Percentiles rank a stretch among this genome's conserved stretches.
Conservation (phyloP, 345 rosid species). For the Euphorbia pulcherrima region DNA sequence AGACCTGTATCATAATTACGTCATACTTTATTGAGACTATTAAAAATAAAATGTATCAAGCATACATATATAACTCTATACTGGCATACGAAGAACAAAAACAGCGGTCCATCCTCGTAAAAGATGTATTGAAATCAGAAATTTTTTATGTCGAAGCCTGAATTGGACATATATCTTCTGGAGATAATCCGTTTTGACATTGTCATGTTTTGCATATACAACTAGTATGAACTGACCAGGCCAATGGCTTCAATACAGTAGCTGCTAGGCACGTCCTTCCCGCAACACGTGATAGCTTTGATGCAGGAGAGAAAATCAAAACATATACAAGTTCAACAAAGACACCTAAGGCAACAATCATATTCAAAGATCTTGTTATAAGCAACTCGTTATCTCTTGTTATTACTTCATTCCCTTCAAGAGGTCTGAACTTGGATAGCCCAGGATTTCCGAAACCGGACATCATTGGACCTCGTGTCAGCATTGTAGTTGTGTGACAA, state of each 20-base stretch:
- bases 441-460: constrained; percentile 29
- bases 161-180: no score
- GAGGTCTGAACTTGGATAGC: constrained; percentile 14
- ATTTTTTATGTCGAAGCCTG: no score
- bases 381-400: background rate
- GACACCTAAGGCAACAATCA: constrained; percentile 1
- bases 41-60: no score
- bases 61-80: no score
- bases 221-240: no score
- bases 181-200: no score
- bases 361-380: constrained; percentile 10
- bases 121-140: constrained; percentile 21
- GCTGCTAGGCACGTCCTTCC: constrained; percentile 13
- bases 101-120: constrained; percentile 20
- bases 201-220: no score
- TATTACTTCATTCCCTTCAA: constrained; percentile 13
- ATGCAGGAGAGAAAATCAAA: constrained; percentile 6
- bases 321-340: constrained; percentile 5
- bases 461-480: constrained; percentile 23
- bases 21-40: constrained; percentile 30
- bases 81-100: constrained; percentile 36
- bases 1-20: no score
- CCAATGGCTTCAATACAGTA: constrained; percentile 7
- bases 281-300: constrained; percentile 9
- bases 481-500: constrained; percentile 16